phyloP scores from a whole-genome alignment of 1,284 basidiomycete genomes.

The Malassezia obtusa region DNA sequence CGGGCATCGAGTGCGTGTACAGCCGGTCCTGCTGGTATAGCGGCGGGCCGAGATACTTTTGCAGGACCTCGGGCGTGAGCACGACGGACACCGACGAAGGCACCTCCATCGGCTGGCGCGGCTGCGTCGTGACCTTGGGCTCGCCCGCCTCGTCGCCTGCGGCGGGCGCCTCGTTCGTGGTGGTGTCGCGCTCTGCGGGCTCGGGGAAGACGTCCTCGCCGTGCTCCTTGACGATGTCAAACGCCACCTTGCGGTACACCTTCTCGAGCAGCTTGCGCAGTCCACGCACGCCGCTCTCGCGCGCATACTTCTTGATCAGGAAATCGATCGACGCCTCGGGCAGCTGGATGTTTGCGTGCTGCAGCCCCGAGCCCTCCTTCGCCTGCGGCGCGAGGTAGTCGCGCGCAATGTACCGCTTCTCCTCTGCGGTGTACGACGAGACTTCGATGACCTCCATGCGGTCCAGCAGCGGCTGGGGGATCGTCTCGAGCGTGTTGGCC shows the following conservation, averaged over 20 bases:
- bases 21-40: conserved; percentile 91
- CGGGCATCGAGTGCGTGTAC: conserved; percentile 67
- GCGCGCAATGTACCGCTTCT: conserved; percentile 85
- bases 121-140: conserved; percentile 60
- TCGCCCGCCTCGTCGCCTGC: conserved; percentile 17
- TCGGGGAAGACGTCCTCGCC: conserved; percentile 83
- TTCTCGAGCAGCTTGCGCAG: conserved; percentile 50
- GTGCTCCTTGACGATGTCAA: conserved; percentile 81
- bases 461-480: conserved; percentile 89
- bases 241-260: conserved; percentile 94
- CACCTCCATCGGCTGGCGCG: conserved; percentile 70
- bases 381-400: conserved; percentile 89
- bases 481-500: conserved; percentile 64
- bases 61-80: conserved; percentile 76
- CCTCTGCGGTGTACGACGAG: conserved; percentile 74
- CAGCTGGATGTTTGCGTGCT: conserved; percentile 39
- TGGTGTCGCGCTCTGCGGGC: conserved; percentile 13
- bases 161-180: neutral
- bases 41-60: conserved; percentile 92
- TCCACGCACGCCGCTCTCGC: conserved; percentile 67
- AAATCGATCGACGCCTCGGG: conserved; percentile 62
- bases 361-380: conserved; percentile 75
- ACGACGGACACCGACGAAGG: conserved; percentile 68
- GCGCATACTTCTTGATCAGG: conserved; percentile 90
- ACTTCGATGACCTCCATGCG: conserved; percentile 88